Percentiles rank a stretch among this genome's conserved stretches.
phyloP scores from a whole-genome alignment of 2,329 filamentous ascomycete species.

The Colletotrichum nymphaeae region DNA sequence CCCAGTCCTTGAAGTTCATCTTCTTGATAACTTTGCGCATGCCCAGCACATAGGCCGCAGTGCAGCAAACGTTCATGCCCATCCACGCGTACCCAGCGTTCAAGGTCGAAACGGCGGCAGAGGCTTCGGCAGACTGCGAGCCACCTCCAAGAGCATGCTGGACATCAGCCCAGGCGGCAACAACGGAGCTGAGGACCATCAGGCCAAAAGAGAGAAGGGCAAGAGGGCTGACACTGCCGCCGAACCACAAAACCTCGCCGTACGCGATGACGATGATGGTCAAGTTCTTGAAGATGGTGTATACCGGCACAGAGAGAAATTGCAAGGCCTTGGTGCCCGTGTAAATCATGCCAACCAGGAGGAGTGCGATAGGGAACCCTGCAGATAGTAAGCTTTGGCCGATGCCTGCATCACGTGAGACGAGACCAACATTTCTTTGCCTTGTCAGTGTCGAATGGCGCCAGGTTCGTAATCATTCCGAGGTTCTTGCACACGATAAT shows the following conservation, averaged over 20 bases:
- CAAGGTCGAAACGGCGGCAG: slow-evolving; percentile 84
- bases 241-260: slow-evolving; percentile 98
- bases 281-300: slow-evolving; percentile 99
- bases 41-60: slow-evolving; percentile 86
- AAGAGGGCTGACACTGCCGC: slow-evolving; percentile 87
- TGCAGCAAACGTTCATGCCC: slow-evolving; percentile 95
- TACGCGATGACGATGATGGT: slow-evolving; percentile 99
- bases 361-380: slow-evolving; percentile 97
- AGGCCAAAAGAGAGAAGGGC: slow-evolving; percentile 93
- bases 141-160: slow-evolving; percentile 79
- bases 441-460: slow-evolving; percentile 87
- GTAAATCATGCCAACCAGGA: slow-evolving; percentile 99
- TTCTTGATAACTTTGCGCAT: slow-evolving; percentile 99
- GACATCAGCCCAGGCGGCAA: slow-evolving; percentile 98
- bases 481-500: slow-evolving; percentile 85
- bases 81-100: slow-evolving; percentile 99
- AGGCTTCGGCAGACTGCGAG: slow-evolving; percentile 68
- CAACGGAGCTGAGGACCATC: slow-evolving; percentile 94
- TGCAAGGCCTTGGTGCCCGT: slow-evolving; percentile 95
- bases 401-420: slow-evolving; percentile 11
- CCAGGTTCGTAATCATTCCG: slow-evolving; percentile 84
- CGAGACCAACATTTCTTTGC: slow-evolving; percentile 84
- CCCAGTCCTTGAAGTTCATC: slow-evolving; percentile 99
- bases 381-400: slow-evolving; percentile 39
- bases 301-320: slow-evolving; percentile 96